phyloP scores from a whole-genome alignment of 2,329 filamentous ascomycete genomes.

The Pseudonectria foliicola region DNA sequence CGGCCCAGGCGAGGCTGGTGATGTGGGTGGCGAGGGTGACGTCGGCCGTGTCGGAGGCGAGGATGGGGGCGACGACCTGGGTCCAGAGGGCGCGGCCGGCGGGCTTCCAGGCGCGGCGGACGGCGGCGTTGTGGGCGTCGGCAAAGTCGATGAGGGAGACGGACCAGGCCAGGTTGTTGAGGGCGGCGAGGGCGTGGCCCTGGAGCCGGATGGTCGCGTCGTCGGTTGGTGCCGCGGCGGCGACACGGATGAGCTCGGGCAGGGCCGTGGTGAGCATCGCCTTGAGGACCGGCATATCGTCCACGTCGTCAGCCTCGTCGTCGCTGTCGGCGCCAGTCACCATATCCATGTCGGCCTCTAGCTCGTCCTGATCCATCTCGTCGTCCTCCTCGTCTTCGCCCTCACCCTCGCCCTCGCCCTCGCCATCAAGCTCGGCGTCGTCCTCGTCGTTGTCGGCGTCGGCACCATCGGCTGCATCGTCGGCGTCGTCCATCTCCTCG shows the following conservation, averaged over 20 bases:
- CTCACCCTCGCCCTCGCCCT: constrained; percentile 28
- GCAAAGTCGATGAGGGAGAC: constrained; percentile 54
- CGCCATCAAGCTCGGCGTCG: constrained; percentile 29
- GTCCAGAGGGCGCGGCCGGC: constrained; percentile 51
- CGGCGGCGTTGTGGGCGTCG: constrained; percentile 42
- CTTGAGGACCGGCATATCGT: constrained; percentile 48
- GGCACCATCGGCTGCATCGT: constrained; percentile 29
- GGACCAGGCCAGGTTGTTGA: constrained; percentile 64
- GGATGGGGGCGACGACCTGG: constrained; percentile 46
- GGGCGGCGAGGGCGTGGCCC: constrained; percentile 47
- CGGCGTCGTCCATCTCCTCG: constrained; percentile 31
- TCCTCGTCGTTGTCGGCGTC: constrained; percentile 30
- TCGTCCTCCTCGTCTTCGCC: constrained; percentile 37
- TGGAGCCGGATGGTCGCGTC: constrained; percentile 41
- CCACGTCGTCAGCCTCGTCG: constrained; percentile 31
- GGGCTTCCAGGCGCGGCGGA: constrained; percentile 48
- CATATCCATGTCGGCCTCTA: constrained; percentile 59
- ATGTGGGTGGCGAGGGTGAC: constrained; percentile 55
- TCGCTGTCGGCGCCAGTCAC: constrained; percentile 46
- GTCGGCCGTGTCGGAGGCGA: constrained; percentile 55
- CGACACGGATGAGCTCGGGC: constrained; percentile 40
- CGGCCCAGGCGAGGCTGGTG: constrained; percentile 59
- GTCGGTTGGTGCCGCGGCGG: constrained; percentile 32
- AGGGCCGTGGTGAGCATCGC: constrained; percentile 29
- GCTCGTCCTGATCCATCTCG: constrained; percentile 50